Evolutionary conservation across 805 yeast species (phyloP).

Genomic region (Ogataea philodendri): DNA sequence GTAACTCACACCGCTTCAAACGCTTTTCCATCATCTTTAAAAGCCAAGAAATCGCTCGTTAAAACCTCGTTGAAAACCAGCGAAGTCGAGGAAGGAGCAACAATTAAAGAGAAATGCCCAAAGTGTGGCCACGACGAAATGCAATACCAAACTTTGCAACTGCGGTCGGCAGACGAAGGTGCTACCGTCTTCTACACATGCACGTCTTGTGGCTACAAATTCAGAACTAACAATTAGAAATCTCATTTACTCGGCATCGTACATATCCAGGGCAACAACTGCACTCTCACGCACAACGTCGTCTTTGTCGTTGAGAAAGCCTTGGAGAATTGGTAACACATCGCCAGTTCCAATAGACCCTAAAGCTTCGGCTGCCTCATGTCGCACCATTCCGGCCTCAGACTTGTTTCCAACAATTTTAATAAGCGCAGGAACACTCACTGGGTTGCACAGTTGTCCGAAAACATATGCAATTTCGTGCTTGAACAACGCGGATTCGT

Average conservation of each 20-base stretch:
- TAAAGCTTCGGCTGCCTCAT: slow-evolving; percentile 98
- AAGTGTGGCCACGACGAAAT: slow-evolving; percentile 97
- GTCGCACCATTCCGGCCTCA: slow-evolving; percentile 99
- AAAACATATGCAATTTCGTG: slow-evolving; percentile 98
- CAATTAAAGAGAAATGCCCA: slow-evolving; percentile 97
- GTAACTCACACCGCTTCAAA: slow-evolving; percentile 85
- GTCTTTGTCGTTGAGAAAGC: slow-evolving; percentile 76
- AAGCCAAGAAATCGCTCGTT: slow-evolving; percentile 82
- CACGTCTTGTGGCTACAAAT: slow-evolving; percentile 86
- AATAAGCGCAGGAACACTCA: slow-evolving; percentile 81
- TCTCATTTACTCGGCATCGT: slow-evolving; percentile 70
- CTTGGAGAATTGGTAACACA: slow-evolving; percentile 81
- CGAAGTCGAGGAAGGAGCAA: slow-evolving; percentile 92
- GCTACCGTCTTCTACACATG: slow-evolving; percentile 98
- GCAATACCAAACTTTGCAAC: slow-evolving; percentile 95
- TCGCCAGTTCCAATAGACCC: slow-evolving; percentile 97
- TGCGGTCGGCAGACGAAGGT: slow-evolving; percentile 99
- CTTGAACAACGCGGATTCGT: slow-evolving; percentile 89
- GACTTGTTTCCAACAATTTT: slow-evolving; percentile 71
- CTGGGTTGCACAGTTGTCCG: slow-evolving; percentile 95
- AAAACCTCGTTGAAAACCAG: slow-evolving; percentile 75
- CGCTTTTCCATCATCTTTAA: slow-evolving; percentile 87
- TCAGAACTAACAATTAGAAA: slow-evolving; percentile 81
- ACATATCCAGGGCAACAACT: slow-evolving; percentile 96
- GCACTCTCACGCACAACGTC: slow-evolving; percentile 96